Evolutionary conservation across 2,329 filamentous ascomycete genomes (phyloP).

Genomic region (Thermochaetoides dissita): DNA sequence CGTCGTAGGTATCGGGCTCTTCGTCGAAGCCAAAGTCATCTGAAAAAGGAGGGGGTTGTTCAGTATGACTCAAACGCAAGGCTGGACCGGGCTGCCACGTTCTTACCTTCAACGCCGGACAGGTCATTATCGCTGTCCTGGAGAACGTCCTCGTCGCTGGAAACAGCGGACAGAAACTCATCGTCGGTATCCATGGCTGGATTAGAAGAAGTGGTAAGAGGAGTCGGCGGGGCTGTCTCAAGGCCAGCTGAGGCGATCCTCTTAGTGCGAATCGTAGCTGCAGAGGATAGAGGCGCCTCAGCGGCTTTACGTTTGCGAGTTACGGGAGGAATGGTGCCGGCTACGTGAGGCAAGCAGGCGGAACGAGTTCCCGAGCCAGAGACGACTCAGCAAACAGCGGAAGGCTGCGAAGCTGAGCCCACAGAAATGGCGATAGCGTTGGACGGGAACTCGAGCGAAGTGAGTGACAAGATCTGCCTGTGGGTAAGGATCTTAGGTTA

Average conservation of each 20-base stretch:
- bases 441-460: too few relatives aligned
- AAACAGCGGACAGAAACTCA: conserved; percentile 75
- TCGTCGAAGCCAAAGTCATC: conserved; percentile 47
- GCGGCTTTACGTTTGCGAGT: conserved; percentile 50
- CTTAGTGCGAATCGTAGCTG: conserved; percentile 32
- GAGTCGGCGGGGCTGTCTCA: conserved; percentile 41
- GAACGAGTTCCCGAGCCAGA: too few relatives aligned
- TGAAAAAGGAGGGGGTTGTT: too few relatives aligned
- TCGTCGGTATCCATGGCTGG: conserved; percentile 83
- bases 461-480: too few relatives aligned
- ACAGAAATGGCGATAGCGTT: not conserved
- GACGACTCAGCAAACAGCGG: not conserved
- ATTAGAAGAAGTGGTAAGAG: conserved; percentile 38
- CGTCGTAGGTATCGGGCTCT: conserved; percentile 37
- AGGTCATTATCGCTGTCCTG: conserved; percentile 62
- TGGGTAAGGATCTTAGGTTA: too few relatives aligned
- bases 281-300: conserved; percentile 46
- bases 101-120: conserved; percentile 36
- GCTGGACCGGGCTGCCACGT: conserved; percentile 10
- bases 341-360: not conserved
- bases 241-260: conserved; percentile 40
- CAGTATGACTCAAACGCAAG: not conserved
- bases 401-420: not conserved
- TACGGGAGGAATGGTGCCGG: conserved; percentile 42
- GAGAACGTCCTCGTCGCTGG: conserved; percentile 62